phyloP scores from a whole-genome alignment of 2,329 filamentous ascomycete species.

The Nigrospora oryzae region DNA sequence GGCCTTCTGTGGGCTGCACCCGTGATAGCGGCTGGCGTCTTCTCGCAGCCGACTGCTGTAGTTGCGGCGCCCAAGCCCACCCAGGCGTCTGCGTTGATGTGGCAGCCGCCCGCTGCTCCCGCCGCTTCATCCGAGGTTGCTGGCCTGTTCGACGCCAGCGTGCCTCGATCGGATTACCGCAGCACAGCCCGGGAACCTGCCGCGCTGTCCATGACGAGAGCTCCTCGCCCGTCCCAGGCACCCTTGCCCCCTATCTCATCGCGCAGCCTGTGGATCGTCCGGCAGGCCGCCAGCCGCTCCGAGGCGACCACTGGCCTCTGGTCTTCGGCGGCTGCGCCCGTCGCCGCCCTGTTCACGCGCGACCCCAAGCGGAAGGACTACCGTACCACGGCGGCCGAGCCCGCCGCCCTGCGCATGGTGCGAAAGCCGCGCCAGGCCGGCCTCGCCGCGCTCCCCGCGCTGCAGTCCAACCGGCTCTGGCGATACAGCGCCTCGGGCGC shows the following conservation, averaged over 20 bases:
- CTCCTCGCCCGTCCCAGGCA: conserved; percentile 6
- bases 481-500: conserved; percentile 3
- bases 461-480: conserved; percentile 17
- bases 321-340: neutral
- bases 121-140: neutral
- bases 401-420: conserved; percentile 23
- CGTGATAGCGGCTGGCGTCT: neutral
- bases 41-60: neutral
- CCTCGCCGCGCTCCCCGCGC: conserved; percentile 8
- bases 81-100: conserved; percentile 4
- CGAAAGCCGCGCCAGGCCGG: conserved; percentile 22
- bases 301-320: too few relatives aligned
- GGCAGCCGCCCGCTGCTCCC: conserved; percentile 5
- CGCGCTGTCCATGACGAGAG: conserved; percentile 8
- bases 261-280: conserved; percentile 23
- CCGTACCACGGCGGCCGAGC: conserved; percentile 21
- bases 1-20: neutral
- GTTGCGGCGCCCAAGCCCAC: neutral
- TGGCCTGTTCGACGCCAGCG: conserved; percentile 12
- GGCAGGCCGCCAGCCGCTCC: neutral
- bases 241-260: conserved; percentile 21
- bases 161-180: conserved; percentile 9
- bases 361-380: conserved; percentile 19
- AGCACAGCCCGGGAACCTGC: conserved; percentile 10
- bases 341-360: conserved; percentile 19